Evolutionary conservation across 179 eudicot species (phyloP).

Genomic region (Kewa caespitosa): DNA sequence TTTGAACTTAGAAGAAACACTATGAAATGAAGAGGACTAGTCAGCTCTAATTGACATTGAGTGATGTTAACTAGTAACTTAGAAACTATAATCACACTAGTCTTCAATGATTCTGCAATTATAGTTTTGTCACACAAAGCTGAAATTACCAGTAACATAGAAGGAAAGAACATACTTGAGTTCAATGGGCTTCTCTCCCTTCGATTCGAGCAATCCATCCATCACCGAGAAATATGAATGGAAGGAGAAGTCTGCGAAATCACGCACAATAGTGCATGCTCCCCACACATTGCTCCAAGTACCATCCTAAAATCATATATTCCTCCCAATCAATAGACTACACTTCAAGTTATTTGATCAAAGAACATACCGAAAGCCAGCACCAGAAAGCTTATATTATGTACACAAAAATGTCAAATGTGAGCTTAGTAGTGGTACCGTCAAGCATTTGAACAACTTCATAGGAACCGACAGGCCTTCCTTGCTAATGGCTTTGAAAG

Average conservation of each 20-base stretch:
- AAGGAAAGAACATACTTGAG: constrained; percentile 29
- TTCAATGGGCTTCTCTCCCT: constrained; percentile 36
- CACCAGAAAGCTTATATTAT: neutral
- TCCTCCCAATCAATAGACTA: neutral
- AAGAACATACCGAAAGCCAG: neutral
- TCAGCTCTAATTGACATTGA: too few relatives aligned
- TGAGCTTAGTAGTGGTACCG: constrained; percentile 20
- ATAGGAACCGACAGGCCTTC: constrained; percentile 22
- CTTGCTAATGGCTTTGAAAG: constrained; percentile 36
- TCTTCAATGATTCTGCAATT: neutral
- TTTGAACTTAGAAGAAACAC: too few relatives aligned
- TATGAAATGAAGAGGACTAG: too few relatives aligned
- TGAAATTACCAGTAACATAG: neutral
- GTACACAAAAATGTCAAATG: neutral
- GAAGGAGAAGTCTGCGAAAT: constrained; percentile 40
- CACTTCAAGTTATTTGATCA: neutral
- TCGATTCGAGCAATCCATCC: constrained; percentile 39
- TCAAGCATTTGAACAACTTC: constrained; percentile 30
- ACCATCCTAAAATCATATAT: constrained; percentile 30
- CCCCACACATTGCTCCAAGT: constrained; percentile 40
- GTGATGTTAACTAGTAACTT: too few relatives aligned
- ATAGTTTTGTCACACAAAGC: neutral
- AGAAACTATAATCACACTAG: neutral
- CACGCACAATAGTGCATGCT: constrained; percentile 39
- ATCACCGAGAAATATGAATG: constrained; percentile 38